These are phyloP conservation scores for Cladosporium oxysporum DNA, from an alignment of 2,329 filamentous ascomycete species.

Conservation along the genomic window DNA sequence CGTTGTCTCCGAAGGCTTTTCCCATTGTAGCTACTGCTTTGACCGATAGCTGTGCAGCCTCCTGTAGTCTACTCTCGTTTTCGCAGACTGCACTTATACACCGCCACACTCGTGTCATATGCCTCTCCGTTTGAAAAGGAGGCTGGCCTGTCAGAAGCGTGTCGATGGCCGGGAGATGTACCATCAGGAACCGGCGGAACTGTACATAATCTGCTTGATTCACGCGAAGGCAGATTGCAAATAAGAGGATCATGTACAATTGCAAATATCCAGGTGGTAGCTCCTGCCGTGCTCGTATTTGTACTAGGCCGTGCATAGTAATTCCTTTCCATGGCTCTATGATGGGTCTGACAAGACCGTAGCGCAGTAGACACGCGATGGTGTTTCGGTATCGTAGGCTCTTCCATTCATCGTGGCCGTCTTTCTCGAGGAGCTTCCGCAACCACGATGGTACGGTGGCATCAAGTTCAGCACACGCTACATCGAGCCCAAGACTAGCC, in stretches of 20 bases:
- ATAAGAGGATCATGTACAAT: not conserved
- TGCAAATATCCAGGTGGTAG: not conserved
- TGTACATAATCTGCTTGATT: not conserved
- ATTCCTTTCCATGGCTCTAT: not conserved
- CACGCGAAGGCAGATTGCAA: not conserved
- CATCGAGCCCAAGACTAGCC: not conserved
- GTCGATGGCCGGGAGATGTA: not conserved
- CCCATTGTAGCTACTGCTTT: not conserved
- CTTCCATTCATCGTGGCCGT: not conserved
- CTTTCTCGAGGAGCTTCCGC: not conserved
- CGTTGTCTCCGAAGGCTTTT: not conserved
- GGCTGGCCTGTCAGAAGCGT: too few species aligned
- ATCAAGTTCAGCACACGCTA: not conserved
- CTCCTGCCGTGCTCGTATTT: not conserved
- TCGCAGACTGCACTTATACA: not conserved
- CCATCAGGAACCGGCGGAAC: not conserved
- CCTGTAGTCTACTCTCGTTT: not conserved
- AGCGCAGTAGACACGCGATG: not conserved
- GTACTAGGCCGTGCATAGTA: conserved; percentile 10
- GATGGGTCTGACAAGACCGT: not conserved
- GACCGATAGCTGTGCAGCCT: not conserved
- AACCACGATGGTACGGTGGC: not conserved
- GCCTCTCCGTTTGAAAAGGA: not conserved
- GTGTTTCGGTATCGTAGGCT: not conserved
- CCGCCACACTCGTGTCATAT: not conserved